These are phyloP conservation scores for Mycosphaerella sp. DNA, from an alignment of 2,329 filamentous ascomycete species.

Conservation along the genomic window DNA sequence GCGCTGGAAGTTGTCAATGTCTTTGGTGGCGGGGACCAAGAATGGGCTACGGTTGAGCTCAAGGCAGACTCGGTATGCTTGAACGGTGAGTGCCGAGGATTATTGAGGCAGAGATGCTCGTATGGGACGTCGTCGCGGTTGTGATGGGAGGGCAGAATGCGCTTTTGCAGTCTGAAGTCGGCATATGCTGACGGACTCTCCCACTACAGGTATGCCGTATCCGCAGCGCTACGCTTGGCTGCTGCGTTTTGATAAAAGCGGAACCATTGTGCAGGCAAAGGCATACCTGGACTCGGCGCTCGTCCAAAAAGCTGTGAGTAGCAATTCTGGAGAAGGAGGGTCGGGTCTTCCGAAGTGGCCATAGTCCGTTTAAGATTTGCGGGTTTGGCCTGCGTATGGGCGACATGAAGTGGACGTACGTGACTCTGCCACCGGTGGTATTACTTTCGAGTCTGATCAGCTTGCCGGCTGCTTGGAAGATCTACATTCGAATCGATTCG, in stretches of 20 bases:
- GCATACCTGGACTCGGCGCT: constrained; percentile 26
- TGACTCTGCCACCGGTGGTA: too few relatives aligned
- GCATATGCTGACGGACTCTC: constrained; percentile 3
- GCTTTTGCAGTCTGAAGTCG: neutral
- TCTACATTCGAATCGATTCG: too few relatives aligned
- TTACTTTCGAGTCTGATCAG: too few relatives aligned
- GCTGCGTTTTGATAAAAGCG: constrained; percentile 24
- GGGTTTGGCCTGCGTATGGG: too few relatives aligned
- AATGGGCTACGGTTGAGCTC: constrained; percentile 28
- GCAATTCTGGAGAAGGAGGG: constrained; percentile 11
- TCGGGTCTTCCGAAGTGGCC: constrained; percentile 6
- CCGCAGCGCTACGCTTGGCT: constrained; percentile 28
- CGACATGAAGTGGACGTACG: too few relatives aligned
- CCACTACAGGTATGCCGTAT: constrained; percentile 21
- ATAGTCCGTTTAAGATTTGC: neutral
- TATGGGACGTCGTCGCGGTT: neutral
- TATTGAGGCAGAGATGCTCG: neutral
- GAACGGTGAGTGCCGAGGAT: constrained; percentile 21
- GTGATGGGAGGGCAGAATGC: neutral
- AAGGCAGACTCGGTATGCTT: constrained; percentile 26
- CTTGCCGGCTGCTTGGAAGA: too few relatives aligned
- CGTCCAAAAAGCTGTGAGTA: constrained; percentile 24
- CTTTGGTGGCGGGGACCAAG: constrained; percentile 23
- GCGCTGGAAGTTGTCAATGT: constrained; percentile 26
- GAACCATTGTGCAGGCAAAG: constrained; percentile 26